Evolutionary conservation across 169 alveolate species (phyloP).

Genomic region (Ichthyophthirius multifiliis): DNA sequence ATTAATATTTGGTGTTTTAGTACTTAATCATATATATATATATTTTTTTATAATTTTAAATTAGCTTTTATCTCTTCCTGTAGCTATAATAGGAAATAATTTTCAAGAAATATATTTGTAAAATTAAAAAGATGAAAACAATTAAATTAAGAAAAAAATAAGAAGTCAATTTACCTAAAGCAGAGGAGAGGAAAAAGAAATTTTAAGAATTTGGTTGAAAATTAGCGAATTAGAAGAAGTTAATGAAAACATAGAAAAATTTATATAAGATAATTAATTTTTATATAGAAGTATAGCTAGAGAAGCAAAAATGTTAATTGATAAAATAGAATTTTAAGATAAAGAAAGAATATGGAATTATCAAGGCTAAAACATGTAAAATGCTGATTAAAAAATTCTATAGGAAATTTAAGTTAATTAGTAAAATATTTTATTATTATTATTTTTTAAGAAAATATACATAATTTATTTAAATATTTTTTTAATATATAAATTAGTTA

Average conservation of each 20-base stretch:
- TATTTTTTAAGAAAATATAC: too few species aligned
- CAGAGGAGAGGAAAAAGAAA: constrained; percentile 20
- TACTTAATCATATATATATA: neutral
- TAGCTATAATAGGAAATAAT: constrained; percentile 42
- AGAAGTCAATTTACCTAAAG: neutral
- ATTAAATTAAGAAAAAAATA: neutral
- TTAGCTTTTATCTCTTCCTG: constrained; percentile 35
- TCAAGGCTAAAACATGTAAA: too few species aligned
- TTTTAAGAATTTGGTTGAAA: constrained; percentile 8
- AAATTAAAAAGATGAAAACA: constrained; percentile 19
- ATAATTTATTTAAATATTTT: too few species aligned
- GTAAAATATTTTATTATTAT: too few species aligned
- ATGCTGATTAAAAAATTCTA: too few species aligned
- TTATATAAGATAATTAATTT: constrained; percentile 27
- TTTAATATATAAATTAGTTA: too few species aligned
- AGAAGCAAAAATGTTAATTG: constrained; percentile 20
- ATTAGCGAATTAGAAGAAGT: constrained; percentile 26
- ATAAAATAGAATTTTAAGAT: constrained; percentile 16
- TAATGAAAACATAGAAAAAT: constrained; percentile 31
- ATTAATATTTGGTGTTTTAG: constrained; percentile 39
- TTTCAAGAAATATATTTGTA: constrained; percentile 29
- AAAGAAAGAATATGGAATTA: too few species aligned
- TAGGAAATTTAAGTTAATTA: too few species aligned
- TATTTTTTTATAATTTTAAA: too few species aligned
- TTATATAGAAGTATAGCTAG: constrained; percentile 38